phyloP scores from a whole-genome alignment of 495 filamentous ascomycete species.

The Margaritispora aquatica region DNA sequence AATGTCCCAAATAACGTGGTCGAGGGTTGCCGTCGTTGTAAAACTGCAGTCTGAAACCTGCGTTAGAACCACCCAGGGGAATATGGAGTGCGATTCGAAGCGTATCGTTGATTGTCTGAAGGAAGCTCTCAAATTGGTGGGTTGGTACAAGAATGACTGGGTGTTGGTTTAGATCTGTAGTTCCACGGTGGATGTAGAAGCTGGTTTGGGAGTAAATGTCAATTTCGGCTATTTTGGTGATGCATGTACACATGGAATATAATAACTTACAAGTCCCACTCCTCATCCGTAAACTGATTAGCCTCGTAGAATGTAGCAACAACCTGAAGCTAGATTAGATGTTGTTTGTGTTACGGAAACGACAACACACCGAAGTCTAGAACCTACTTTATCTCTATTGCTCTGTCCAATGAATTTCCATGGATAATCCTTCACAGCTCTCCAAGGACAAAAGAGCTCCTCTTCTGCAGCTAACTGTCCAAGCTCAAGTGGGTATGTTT shows the following conservation, averaged over 20 bases:
- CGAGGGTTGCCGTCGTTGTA: conserved; percentile 44
- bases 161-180: conserved; percentile 32
- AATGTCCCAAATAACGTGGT: conserved; percentile 60
- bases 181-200: conserved; percentile 56
- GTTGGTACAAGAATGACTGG: conserved; percentile 60
- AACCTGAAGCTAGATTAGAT: conserved; percentile 20
- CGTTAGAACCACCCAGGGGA: conserved; percentile 36
- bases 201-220: conserved; percentile 31
- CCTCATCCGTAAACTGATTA: conserved; percentile 47
- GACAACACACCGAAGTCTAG: background rate
- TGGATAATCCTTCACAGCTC: conserved; percentile 52
- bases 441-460: conserved; percentile 52
- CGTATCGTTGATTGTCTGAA: conserved; percentile 51
- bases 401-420: conserved; percentile 48
- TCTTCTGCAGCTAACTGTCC: conserved; percentile 23
- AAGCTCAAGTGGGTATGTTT: conserved; percentile 6
- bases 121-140: conserved; percentile 50
- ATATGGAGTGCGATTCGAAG: conserved; percentile 43
- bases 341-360: background rate
- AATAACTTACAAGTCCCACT: conserved; percentile 70
- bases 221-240: background rate
- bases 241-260: background rate
- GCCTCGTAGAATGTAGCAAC: conserved; percentile 50
- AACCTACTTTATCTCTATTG: conserved; percentile 36
- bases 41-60: conserved; percentile 50